A percentile compares a stretch with the other conserved stretches of the same genome.
Evolutionary conservation across 202 grass and related monocot genomes (phyloP).

Genomic region (Bolboschoenoplectus hybrid): DNA sequence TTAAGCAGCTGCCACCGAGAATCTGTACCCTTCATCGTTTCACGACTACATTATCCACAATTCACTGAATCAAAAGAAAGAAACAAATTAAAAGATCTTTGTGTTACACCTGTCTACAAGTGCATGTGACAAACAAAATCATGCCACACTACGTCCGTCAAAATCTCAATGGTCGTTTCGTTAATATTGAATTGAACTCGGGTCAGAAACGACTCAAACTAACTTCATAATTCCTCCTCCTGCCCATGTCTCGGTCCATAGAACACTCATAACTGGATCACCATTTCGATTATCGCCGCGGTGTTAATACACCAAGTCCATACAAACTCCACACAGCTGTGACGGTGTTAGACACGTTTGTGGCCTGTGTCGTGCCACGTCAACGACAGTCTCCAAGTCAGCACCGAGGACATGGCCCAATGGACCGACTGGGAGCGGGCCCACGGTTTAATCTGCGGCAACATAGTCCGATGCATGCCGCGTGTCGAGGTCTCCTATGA

Average conservation of each 20-base stretch:
- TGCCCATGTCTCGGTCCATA: background rate
- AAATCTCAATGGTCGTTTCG: background rate
- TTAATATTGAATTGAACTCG: background rate
- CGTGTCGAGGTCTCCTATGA: slow-evolving; percentile 50
- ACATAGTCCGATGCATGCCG: background rate
- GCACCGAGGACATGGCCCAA: background rate
- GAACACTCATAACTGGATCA: background rate
- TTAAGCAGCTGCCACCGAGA: too few relatives aligned
- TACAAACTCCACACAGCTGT: background rate
- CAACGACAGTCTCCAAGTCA: background rate
- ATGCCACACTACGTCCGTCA: background rate
- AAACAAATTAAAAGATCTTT: too few relatives aligned
- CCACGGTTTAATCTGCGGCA: background rate
- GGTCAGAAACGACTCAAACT: background rate
- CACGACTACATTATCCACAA: too few relatives aligned
- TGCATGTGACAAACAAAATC: background rate
- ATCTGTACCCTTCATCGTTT: too few relatives aligned
- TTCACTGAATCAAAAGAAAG: too few relatives aligned
- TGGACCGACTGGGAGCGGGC: background rate
- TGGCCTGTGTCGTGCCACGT: background rate
- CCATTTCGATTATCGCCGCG: background rate
- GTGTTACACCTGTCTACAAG: background rate
- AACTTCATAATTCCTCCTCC: too few relatives aligned
- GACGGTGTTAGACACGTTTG: background rate
- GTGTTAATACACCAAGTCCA: background rate